Evolutionary conservation across 2,329 filamentous ascomycete genomes (phyloP).

Genomic region (Pleoardoris graminearum): DNA sequence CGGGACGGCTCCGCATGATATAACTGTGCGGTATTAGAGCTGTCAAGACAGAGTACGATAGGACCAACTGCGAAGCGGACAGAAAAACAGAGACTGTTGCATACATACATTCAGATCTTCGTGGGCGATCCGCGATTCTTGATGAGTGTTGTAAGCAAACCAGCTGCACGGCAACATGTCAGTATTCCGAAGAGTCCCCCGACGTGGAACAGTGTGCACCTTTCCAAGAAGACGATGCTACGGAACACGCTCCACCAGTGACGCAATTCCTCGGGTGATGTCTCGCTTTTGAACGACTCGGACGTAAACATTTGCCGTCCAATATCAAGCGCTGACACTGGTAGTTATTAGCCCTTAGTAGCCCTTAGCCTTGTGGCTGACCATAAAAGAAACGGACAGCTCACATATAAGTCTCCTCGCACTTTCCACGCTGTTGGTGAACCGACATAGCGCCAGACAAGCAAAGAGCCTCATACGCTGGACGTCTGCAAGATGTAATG

Average conservation of each 20-base stretch:
- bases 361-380: not conserved
- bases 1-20: not conserved
- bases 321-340: conserved; percentile 9
- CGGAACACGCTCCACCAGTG: conserved; percentile 11
- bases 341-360: conserved; percentile 6
- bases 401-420: conserved; percentile 9
- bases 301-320: conserved; percentile 7
- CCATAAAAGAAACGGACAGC: not conserved
- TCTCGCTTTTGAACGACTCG: conserved; percentile 1
- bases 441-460: conserved; percentile 13
- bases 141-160: conserved; percentile 13
- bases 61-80: not conserved
- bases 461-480: conserved; percentile 11
- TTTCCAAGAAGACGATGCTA: conserved; percentile 12
- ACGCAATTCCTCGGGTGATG: not conserved
- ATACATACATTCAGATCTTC: conserved; percentile 10
- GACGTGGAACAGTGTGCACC: not conserved
- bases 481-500: conserved; percentile 2
- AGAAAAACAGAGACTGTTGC: not conserved
- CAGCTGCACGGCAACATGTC: conserved; percentile 5
- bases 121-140: conserved; percentile 8
- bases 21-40: not conserved
- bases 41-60: too few species aligned
- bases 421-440: conserved; percentile 8
- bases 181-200: not conserved